Evolutionary conservation across 257 asterid species (phyloP), one percentile per base, ranked within the genome.

Genomic region (Solanum gracilifrons): DNA sequence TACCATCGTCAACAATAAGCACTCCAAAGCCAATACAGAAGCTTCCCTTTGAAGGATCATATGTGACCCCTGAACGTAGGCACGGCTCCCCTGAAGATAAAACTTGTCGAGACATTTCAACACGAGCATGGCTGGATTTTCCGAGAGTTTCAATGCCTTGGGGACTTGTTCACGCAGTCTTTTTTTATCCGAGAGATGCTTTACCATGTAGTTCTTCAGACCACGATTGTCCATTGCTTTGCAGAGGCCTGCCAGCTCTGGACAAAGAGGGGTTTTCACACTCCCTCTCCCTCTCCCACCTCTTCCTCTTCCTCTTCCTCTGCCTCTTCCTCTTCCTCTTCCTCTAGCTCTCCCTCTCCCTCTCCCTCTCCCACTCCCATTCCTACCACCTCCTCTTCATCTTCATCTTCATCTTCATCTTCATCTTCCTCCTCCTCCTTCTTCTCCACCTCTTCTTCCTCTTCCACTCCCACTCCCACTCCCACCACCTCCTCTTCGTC

Each of bases 141-240:
- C 90, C 6, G 96, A 95, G 62, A 89, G 89, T 71, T 85, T 90
- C 93, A 96, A 84, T 48, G 98, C 98, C 76, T 86, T 90, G 2
- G 99, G 94, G 16, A 95, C 94, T 82, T 95, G 94, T 84, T 91
- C 93, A 4, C 95, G 96, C 75, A 96, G 93, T 90, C 80, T 89
- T 16, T 86, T 2, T 37, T 79, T 86, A 29, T 90, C 76, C 5
- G 89, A 79, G 18, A 95, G 88, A 88, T 93, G 91, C 13, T 88
- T 31, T 9, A 58, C 68, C 87, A 95, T 27, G 88, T 94, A 94
- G 46, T 75, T 93, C 32, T 94, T 90, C 18, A 96, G 86, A 37
- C 91, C 91, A 18, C 93, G 93, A 89, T 91, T 83, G 87, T 90
- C 89, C 98, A 95, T 95, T 64, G 87, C 86, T 76, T 80, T 90